Evolutionary conservation across 371 early-diverging fungal species (phyloP), one percentile per base, ranked within the genome.

Genomic region (Rhizopus microsporus): DNA sequence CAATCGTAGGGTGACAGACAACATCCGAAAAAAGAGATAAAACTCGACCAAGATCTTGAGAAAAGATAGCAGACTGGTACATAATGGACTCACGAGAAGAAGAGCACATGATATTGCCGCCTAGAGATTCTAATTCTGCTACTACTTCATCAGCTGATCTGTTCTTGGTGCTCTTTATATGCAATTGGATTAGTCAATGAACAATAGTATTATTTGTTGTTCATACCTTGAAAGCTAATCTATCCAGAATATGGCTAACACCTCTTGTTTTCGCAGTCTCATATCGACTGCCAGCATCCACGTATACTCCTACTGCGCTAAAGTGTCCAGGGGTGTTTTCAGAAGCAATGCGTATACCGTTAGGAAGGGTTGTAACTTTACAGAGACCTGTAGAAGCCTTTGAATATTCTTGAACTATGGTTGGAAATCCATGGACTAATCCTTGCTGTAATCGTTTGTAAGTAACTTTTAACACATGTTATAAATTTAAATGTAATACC

Each of bases 81-180:
- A 95, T 91, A 71, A 96, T 92, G 47, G 88, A 85, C 72, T 98
- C 98, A 16, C 97, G 88, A n/a, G 93, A 88, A 37, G 91, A 86
- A 33, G 93, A 90, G 50, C 95, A 90, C 80, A 88, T 86, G 33
- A 97, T 82, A 53, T 93, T 95, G 17, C 96, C 96, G 12, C 96
- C 97, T 15, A 96, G 72, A 16, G 84, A 78, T 59, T 95, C 96
- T 44, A 96, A 73, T 66, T 88, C 81, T 23, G 83, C 75, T 59
- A 88, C 82, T n/a, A 94, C 85, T 59, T 89, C 75, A 40, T 83
- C 86, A 10, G 86, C 82, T 16, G 82, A 83, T 48, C 81, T 69
- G 44, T 80, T 84, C 32, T 71, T 67, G 10, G 91, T 91, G 59
- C 82, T 81, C 78, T 85, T 50, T 17, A 40, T 31, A 44, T 15